These are phyloP conservation scores for Rheum nobile DNA, from an alignment of 148 eudicot genomes.

Conservation along the genomic window DNA sequence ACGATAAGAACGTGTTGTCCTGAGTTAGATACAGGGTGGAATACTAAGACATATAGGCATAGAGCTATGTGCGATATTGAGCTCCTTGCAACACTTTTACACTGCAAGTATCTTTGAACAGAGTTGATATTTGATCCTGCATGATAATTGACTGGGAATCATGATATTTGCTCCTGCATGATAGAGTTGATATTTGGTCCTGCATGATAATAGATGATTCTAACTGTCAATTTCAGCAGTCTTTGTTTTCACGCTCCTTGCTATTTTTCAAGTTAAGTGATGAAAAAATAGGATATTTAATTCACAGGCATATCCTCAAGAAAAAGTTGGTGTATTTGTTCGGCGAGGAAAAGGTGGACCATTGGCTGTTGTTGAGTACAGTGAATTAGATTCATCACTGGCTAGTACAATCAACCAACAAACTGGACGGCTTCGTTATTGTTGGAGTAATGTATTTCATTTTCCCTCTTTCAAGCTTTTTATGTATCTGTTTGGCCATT, in stretches of 20 bases:
- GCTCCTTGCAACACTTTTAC: not conserved
- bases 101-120: not conserved
- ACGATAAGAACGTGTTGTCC: not conserved
- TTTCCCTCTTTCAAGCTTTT: constrained; percentile 12
- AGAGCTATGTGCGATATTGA: not conserved
- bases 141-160: too few relatives aligned
- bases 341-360: constrained; percentile 96
- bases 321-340: constrained; percentile 96
- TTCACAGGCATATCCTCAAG: constrained; percentile 93
- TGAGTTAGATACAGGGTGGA: not conserved
- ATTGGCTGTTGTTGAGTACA: constrained; percentile 85
- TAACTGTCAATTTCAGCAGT: not conserved
- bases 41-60: not conserved
- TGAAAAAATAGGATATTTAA: not conserved
- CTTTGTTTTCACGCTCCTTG: not conserved
- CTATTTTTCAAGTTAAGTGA: not conserved
- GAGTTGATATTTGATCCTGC: too few relatives aligned
- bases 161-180: not conserved
- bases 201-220: not conserved
- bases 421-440: constrained; percentile 89
- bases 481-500: not conserved
- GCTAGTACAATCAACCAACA: constrained; percentile 80
- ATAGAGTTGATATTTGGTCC: not conserved
- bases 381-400: constrained; percentile 74
- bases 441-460: constrained; percentile 89